Evolutionary conservation across 257 asterid genomes (phyloP).

Genomic region (Solanum arcanum): DNA sequence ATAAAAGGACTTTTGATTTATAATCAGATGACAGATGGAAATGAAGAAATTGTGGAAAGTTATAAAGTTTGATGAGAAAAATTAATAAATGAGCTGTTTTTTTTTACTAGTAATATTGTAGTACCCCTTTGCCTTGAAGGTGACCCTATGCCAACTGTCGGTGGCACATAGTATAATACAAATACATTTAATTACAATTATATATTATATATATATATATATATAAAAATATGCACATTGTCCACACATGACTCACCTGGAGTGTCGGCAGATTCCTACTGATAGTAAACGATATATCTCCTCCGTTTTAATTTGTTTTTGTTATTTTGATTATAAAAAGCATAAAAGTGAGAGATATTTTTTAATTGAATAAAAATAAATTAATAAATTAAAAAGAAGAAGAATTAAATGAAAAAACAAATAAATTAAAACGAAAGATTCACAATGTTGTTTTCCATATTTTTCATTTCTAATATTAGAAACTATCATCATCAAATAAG

Average conservation of each 20-base stretch:
- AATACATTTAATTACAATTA: not conserved
- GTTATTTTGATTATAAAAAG: accelerated
- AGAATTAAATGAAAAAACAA: too few species aligned
- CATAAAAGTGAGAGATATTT: accelerated
- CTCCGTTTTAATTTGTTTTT: not conserved
- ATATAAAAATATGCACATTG: not conserved
- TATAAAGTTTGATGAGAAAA: not conserved
- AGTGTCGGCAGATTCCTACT: not conserved
- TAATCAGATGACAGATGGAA: not conserved
- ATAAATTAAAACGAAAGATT: not conserved
- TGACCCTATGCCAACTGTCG: not conserved
- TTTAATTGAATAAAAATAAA: accelerated
- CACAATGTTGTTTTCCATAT: not conserved
- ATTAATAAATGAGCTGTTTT: not conserved
- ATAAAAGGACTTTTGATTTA: not conserved
- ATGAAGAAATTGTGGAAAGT: not conserved
- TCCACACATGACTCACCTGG: not conserved
- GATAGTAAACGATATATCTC: not conserved
- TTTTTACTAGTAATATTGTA: not conserved
- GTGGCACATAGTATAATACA: not conserved
- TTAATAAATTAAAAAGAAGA: accelerated
- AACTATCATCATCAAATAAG: not conserved
- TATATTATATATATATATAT: not conserved
- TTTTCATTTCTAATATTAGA: not conserved
- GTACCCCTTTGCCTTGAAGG: not conserved